These are phyloP conservation scores for Tetracladium setigerum DNA, from an alignment of 495 filamentous ascomycete species.

Conservation along the genomic window DNA sequence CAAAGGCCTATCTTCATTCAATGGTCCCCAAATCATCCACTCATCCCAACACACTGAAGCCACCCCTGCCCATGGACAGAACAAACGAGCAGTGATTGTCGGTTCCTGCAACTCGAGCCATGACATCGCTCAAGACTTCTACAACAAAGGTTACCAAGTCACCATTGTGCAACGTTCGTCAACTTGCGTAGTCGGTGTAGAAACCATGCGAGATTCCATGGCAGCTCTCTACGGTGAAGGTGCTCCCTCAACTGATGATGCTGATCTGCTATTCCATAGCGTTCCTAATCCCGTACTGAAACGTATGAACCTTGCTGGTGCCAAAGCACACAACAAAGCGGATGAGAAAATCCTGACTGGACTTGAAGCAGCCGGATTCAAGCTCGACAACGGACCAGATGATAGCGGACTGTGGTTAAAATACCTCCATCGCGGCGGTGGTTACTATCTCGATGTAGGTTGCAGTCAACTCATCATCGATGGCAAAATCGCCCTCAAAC, in stretches of 20 bases:
- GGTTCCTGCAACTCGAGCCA: constrained; percentile 76
- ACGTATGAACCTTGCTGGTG: constrained; percentile 37
- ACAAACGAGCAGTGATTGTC: constrained; percentile 66
- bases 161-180: constrained; percentile 75
- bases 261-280: constrained; percentile 48
- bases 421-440: constrained; percentile 68
- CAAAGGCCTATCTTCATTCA: constrained; percentile 41
- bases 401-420: constrained; percentile 62
- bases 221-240: constrained; percentile 51
- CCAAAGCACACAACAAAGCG: constrained; percentile 34
- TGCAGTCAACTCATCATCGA: constrained; percentile 64
- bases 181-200: constrained; percentile 59
- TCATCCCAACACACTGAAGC: constrained; percentile 57
- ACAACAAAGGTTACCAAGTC: constrained; percentile 76
- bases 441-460: constrained; percentile 82
- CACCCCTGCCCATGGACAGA: constrained; percentile 25
- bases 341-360: constrained; percentile 45
- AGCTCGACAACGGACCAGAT: constrained; percentile 56
- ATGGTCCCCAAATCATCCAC: constrained; percentile 55
- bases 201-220: constrained; percentile 32
- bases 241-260: constrained; percentile 52
- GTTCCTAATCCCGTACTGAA: constrained; percentile 44
- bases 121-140: constrained; percentile 78
- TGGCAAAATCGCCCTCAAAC: constrained; percentile 70
- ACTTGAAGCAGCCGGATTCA: constrained; percentile 51